These are phyloP conservation scores for Prunus kanzakura DNA, from an alignment of 306 rosid species.

Conservation along the genomic window DNA sequence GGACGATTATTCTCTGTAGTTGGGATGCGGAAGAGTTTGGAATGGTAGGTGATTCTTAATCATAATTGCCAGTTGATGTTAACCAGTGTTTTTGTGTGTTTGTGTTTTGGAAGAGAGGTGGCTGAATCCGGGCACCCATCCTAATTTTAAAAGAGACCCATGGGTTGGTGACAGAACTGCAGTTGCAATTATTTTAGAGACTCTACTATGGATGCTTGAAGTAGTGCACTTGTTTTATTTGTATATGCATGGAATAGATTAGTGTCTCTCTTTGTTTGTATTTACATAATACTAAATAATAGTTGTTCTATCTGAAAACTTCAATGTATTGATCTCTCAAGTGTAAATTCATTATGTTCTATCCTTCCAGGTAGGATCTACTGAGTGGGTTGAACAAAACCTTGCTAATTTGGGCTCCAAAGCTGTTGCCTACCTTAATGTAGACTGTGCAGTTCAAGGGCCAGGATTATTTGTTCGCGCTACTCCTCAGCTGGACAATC, in stretches of 20 bases:
- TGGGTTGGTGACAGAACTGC: background rate
- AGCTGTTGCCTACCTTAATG: conserved; percentile 91
- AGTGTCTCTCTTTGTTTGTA: background rate
- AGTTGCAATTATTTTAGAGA: background rate
- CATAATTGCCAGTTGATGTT: background rate
- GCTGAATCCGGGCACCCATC: background rate
- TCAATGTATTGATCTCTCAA: background rate
- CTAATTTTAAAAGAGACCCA: background rate
- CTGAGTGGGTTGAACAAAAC: conserved; percentile 98
- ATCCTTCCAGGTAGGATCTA: conserved; percentile 75
- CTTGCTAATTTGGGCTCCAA: conserved; percentile 68
- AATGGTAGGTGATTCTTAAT: conserved; percentile 30
- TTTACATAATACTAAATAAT: background rate
- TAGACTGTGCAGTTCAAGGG: conserved; percentile 96
- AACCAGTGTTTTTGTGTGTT: background rate
- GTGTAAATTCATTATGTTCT: conserved; percentile 23
- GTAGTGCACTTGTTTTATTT: background rate
- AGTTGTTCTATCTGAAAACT: background rate
- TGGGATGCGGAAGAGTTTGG: conserved; percentile 54
- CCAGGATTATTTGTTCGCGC: conserved; percentile 80
- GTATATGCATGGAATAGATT: background rate
- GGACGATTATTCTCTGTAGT: conserved; percentile 53
- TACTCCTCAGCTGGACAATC: conserved; percentile 90
- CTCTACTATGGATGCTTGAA: background rate
- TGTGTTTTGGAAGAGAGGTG: background rate